Base-by-base conservation (phyloP, 805 yeast species). In the Spathaspora girioi region DNA sequence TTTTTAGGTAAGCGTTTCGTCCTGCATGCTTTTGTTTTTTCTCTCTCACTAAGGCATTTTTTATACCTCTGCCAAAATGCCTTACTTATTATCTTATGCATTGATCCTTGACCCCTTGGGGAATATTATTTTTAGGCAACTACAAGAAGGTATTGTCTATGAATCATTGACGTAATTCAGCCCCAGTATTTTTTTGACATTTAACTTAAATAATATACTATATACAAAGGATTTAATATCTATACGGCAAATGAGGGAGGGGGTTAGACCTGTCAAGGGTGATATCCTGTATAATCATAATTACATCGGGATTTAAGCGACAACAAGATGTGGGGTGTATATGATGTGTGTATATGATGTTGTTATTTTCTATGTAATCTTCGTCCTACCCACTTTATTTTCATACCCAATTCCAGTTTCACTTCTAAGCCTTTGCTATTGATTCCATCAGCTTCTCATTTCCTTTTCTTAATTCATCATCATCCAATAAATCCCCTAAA, bases 401-500 rank as follows among this genome's bases (percentile, higher is more conserved):
- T n/a, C 41, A 17, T 11, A 7, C 41, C 3, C 3, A 35, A 23
- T 23, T 23, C 6, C 26, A 23, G 6, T 23, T 23, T 23, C 26
- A 23, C 26, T 35, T 15, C 14, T 35, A 35, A 35, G 40, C 42
- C 38, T 47, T 48, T 19, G 53, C 56, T 9, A 55, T 54, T 18
- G 51, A 50, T 23, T 70, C 73, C 90, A 91, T 89, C 1, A 96
- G 92, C 38, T 70, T 67, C 20, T 78, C 71, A 53, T 87, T 96
- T 4, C 97, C 97, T 23, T 73, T 69, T 2, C 73, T 72, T 44
- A 91, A 68, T 45, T 74, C 79, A 0, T 83, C 82, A 29, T 80
- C 76, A 48, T 84, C 90, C 48, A 94, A 71, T 2, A 87, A 91
- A 51, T 87, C 87, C 1, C 96, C 88, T 15, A 94, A 71, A 62